These are phyloP conservation scores for Chalciporus piperatus DNA, from an alignment of 768 basidiomycete species.

Conservation along the genomic window DNA sequence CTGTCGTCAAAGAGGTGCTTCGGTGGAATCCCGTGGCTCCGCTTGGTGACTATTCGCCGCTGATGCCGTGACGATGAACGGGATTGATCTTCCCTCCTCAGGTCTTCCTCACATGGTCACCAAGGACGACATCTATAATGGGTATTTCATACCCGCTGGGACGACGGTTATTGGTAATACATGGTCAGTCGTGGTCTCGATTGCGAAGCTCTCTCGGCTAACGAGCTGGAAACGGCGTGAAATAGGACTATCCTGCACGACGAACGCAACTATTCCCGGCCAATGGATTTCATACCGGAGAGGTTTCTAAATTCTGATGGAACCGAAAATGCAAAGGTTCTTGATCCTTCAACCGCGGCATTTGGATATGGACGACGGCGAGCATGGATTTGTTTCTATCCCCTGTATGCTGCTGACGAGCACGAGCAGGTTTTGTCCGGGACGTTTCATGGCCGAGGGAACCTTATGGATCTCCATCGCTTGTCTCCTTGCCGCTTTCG, in stretches of 20 bases:
- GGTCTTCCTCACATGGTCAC: constrained; percentile 34
- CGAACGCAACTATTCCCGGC: constrained; percentile 32
- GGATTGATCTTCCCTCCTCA: constrained; percentile 12
- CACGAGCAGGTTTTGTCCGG: constrained; percentile 39
- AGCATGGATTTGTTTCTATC: not conserved
- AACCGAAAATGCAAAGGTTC: constrained; percentile 29
- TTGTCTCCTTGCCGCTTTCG: constrained; percentile 28
- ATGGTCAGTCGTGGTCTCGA: constrained; percentile 36
- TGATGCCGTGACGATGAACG: constrained; percentile 8
- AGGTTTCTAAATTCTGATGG: constrained; percentile 39
- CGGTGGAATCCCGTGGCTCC: constrained; percentile 34
- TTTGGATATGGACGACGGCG: constrained; percentile 39
- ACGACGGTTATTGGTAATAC: constrained; percentile 59
- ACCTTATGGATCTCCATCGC: constrained; percentile 36
- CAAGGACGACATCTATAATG: constrained; percentile 29
- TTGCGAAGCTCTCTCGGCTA: not conserved
- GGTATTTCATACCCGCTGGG: constrained; percentile 33
- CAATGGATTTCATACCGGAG: constrained; percentile 36
- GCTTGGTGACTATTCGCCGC: constrained; percentile 25
- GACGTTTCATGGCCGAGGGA: constrained; percentile 42
- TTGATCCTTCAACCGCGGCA: constrained; percentile 29
- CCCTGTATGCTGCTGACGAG: not conserved
- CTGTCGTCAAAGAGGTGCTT: constrained; percentile 31
- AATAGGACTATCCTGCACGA: constrained; percentile 40
- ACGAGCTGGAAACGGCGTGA: constrained; percentile 5